Evolutionary conservation across 129 eudicot species (phyloP).

Genomic region (Saussurea involucrata): DNA sequence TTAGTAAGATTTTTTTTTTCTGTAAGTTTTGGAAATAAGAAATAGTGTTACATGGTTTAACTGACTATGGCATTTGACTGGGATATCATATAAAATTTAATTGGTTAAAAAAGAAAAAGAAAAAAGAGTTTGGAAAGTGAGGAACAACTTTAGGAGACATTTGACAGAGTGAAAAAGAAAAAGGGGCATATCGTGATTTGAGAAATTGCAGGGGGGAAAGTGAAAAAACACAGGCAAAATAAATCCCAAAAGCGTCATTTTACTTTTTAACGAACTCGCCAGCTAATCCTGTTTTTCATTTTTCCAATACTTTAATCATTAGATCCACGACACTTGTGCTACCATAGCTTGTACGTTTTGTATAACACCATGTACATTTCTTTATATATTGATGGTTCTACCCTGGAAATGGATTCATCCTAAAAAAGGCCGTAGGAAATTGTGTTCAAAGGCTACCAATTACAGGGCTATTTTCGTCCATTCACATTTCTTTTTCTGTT

Average conservation of each 20-base stretch:
- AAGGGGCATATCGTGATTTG: conserved; percentile 28
- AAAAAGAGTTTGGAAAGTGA: not conserved
- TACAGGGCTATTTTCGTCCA: not conserved
- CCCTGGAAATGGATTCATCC: not conserved
- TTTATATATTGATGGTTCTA: not conserved
- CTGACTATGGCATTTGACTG: not conserved
- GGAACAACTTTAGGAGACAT: conserved; percentile 20
- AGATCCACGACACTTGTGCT: not conserved
- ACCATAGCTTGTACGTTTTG: not conserved
- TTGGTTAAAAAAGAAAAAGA: not conserved
- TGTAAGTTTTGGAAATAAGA: too few relatives aligned
- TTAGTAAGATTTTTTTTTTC: too few relatives aligned
- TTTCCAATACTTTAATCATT: not conserved
- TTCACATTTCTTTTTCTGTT: not conserved
- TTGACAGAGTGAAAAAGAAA: conserved; percentile 13
- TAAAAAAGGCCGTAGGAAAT: conserved; percentile 1
- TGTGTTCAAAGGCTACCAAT: not conserved
- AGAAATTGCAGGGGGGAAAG: conserved; percentile 13
- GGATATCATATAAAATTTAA: not conserved
- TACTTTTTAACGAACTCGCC: conserved; percentile 24
- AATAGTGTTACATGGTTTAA: not conserved
- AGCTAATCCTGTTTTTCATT: conserved; percentile 4
- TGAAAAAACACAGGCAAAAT: conserved; percentile 14
- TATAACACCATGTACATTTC: not conserved
- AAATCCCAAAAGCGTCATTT: conserved; percentile 1